These are phyloP conservation scores for Tolypocladium pustulatum DNA, from an alignment of 2,329 filamentous ascomycete species.

Conservation along the genomic window DNA sequence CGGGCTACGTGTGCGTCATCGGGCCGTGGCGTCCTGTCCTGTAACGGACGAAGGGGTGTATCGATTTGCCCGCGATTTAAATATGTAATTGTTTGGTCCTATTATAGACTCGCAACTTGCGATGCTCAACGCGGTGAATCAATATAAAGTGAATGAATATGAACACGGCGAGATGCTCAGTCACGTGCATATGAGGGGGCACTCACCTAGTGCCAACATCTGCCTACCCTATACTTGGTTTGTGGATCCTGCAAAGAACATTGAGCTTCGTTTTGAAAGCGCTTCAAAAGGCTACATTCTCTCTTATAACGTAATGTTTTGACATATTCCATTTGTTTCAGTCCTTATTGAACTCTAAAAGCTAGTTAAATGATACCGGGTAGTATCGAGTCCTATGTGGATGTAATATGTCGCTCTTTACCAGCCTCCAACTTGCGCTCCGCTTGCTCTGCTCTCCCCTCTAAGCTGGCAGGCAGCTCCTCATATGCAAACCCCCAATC, in stretches of 20 bases:
- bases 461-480: conserved; percentile 10
- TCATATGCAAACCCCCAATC: conserved; percentile 24
- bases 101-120: background rate
- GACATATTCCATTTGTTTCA: background rate
- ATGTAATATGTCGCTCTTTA: background rate
- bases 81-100: background rate
- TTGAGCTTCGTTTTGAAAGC: background rate
- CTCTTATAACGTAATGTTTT: background rate
- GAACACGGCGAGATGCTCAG: no score
- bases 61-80: background rate
- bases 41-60: background rate
- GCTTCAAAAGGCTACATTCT: no score
- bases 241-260: background rate
- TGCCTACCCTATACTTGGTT: background rate
- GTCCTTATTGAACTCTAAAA: background rate
- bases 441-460: background rate
- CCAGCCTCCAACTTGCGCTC: background rate
- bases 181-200: no score
- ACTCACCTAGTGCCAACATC: no score
- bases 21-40: background rate
- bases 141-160: background rate
- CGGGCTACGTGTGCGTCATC: background rate
- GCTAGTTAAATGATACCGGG: background rate
- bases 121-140: background rate
- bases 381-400: background rate